Percentiles rank a stretch among this genome's conserved stretches.
Evolutionary conservation across 768 basidiomycete species (phyloP).

Genomic region (Crepidotus variabilis): DNA sequence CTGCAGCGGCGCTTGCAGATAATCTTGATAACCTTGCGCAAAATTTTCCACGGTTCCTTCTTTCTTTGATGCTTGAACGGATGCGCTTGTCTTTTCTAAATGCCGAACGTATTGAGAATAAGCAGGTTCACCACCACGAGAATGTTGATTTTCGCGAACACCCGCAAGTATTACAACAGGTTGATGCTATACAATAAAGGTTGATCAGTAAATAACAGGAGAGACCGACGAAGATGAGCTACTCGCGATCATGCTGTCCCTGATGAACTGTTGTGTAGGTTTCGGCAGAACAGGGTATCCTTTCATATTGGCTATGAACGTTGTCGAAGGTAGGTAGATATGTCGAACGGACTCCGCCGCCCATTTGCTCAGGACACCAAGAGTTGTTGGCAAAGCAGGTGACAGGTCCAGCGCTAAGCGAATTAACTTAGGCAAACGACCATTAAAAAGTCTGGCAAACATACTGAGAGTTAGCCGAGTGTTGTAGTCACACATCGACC

Average conservation of each 20-base stretch:
- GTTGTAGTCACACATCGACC: conserved; percentile 85
- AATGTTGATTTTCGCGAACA: conserved; percentile 61
- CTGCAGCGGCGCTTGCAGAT: conserved; percentile 91
- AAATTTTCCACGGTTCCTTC: conserved; percentile 84
- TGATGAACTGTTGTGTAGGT: conserved; percentile 86
- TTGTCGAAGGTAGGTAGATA: conserved; percentile 82
- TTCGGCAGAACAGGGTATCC: conserved; percentile 97
- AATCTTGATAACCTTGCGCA: conserved; percentile 92
- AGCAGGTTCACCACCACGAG: conserved; percentile 76
- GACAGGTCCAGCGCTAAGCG: conserved; percentile 84
- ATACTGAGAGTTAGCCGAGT: conserved; percentile 68
- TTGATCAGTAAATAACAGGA: conserved; percentile 13
- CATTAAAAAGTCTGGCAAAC: conserved; percentile 16
- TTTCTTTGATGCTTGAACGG: conserved; percentile 58
- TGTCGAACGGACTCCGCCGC: conserved; percentile 89
- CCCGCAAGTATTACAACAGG: conserved; percentile 83
- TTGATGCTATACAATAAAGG: conserved; percentile 55
- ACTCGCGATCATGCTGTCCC: conserved; percentile 82
- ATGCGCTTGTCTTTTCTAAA: conserved; percentile 73
- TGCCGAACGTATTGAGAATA: conserved; percentile 89
- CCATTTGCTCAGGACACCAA: conserved; percentile 83
- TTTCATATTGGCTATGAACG: conserved; percentile 94
- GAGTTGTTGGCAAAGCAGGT: conserved; percentile 77
- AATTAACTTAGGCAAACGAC: neutral
- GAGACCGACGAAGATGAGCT: conserved; percentile 6